Base-by-base conservation (phyloP, 202 grass and related monocot species). In the Bolboschoenoplectus hybrid region DNA sequence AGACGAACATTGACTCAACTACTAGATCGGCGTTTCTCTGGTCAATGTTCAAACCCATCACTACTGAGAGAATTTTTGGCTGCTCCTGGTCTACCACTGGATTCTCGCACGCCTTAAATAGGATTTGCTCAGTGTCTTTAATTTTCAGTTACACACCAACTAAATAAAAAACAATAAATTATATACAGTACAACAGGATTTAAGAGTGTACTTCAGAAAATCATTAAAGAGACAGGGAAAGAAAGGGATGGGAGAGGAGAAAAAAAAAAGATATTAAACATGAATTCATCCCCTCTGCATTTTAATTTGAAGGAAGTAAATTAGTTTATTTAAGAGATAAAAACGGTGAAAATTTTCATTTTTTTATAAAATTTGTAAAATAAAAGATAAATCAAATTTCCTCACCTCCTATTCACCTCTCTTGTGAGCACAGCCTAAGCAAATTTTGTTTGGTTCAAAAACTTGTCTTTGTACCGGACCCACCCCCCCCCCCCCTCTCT, bases 391-490 rank as follows among this genome's bases (percentile, higher is more conserved):
- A 26, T 26, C 26, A 26, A 26, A 26, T 26, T 26, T 26, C 26
- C 26, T 26, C 26, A 26, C 26, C 26, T 26, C 26, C 26, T 26
- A 26, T 26, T 26, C 26, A 26, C 26, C 26, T 26, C 26, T 26
- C 26, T 26, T 56, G 53, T 56, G 53, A 11, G 38, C 4, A 66
- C 19, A 7, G 43, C 50, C 38, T 4, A 11, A 32, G 19, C 10
- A 73, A 36, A 16, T 77, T 58, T 58, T 79, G 2, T 41, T 60
- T 60, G 75, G 75, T 44, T 80, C 75, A 80, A 58, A 16, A 61
- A 1, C 11, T 40, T 38, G 34, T 67, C 0, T 53, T 7, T 84
- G 50, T 41, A 84, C 82, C 82, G 66, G 50, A 55, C 34, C 34
- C 65, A 84, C 63, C 44, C 17, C 63, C 1, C 2, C 2, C 8